Evolutionary conservation across 1,284 basidiomycete species (phyloP).

Genomic region (Cryptococcus sp.): DNA sequence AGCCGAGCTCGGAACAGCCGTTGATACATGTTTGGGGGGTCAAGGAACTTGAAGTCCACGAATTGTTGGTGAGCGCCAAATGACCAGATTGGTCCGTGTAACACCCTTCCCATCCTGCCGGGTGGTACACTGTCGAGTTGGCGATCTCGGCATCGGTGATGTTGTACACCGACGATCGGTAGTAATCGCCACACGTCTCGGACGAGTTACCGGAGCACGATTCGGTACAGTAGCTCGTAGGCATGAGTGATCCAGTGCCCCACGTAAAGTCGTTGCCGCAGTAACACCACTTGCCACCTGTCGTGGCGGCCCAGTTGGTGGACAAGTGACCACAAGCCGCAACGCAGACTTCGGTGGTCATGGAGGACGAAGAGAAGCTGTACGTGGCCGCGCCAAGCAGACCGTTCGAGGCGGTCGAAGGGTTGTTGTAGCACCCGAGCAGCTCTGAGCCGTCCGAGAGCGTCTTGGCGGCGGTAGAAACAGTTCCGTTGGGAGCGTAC

Average conservation of each 20-base stretch:
- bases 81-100: slow-evolving; percentile 12
- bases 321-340: slow-evolving; percentile 17
- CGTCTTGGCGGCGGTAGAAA: background rate
- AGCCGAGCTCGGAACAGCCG: slow-evolving; percentile 33
- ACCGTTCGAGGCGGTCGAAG: slow-evolving; percentile 18
- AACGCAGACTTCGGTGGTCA: slow-evolving; percentile 24
- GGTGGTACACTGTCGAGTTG: slow-evolving; percentile 12
- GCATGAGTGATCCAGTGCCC: slow-evolving; percentile 20
- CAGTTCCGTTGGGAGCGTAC: slow-evolving; percentile 29
- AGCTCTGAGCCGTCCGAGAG: slow-evolving; percentile 16
- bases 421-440: slow-evolving; percentile 31
- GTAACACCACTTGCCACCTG: slow-evolving; percentile 19
- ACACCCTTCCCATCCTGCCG: slow-evolving; percentile 23
- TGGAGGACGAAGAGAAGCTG: slow-evolving; percentile 23
- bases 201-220: slow-evolving; percentile 30
- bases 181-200: slow-evolving; percentile 32
- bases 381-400: slow-evolving; percentile 18
- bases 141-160: slow-evolving; percentile 17
- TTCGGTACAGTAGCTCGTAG: slow-evolving; percentile 23
- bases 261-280: slow-evolving; percentile 27
- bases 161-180: slow-evolving; percentile 27
- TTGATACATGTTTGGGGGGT: slow-evolving; percentile 24
- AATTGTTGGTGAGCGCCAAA: slow-evolving; percentile 17
- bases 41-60: slow-evolving; percentile 9
- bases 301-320: slow-evolving; percentile 22